Evolutionary conservation across 208 protist species (phyloP).

Genomic region (Wallacemonas sp.): DNA sequence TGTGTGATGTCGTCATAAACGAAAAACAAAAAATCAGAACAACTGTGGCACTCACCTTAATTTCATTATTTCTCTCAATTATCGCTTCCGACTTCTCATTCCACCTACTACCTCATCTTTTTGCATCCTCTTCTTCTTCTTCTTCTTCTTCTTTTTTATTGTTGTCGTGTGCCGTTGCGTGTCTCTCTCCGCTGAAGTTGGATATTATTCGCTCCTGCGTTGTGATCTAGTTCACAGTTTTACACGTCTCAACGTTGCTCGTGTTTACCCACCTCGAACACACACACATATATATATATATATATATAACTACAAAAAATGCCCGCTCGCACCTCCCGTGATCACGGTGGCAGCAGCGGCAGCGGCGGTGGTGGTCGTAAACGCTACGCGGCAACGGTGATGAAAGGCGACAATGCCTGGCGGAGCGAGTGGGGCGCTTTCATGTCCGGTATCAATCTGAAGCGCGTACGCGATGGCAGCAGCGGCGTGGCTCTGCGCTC

Average conservation of each 20-base stretch:
- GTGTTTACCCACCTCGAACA: no score
- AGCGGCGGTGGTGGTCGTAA: slow-evolving; percentile 22
- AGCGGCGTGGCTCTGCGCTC: slow-evolving; percentile 55
- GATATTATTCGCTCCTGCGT: no score
- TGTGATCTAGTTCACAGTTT: no score
- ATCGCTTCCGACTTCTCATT: not conserved
- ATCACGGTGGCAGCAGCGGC: slow-evolving; percentile 1
- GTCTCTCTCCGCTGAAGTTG: no score
- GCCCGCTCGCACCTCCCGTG: not conserved
- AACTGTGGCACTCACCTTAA: no score
- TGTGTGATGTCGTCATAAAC: no score
- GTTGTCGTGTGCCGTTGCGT: no score
- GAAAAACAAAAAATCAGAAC: no score
- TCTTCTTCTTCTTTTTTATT: slow-evolving; percentile 10
- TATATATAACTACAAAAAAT: not conserved
- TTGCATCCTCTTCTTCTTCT: not conserved
- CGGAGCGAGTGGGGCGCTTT: slow-evolving; percentile 83
- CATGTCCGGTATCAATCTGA: slow-evolving; percentile 79
- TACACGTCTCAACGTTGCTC: no score
- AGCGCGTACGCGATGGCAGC: slow-evolving; percentile 69
- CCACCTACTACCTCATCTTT: not conserved
- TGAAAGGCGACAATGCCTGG: slow-evolving; percentile 85
- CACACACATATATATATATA: slow-evolving; percentile 6
- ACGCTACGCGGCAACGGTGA: slow-evolving; percentile 75
- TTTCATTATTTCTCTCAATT: not conserved